A percentile compares a stretch with the other conserved stretches of the same genome.
Conservation (phyloP, 1,284 basidiomycete species). For the Coriolopsis trogii region DNA sequence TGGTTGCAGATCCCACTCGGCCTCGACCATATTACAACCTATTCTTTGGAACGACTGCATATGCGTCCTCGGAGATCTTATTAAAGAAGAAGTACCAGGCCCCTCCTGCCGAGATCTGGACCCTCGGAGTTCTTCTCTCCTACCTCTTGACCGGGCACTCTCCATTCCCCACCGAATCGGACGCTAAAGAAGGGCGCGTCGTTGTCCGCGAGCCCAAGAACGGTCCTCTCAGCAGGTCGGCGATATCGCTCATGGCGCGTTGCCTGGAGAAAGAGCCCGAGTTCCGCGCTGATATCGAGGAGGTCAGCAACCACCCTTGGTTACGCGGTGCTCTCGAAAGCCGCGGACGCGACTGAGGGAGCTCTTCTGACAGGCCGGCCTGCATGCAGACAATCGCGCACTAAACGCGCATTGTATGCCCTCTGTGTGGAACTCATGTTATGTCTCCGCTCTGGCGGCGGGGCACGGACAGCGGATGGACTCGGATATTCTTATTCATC, state of each 20-base stretch:
- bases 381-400: neutral
- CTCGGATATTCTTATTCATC: slow-evolving; percentile 16
- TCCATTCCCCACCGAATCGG: slow-evolving; percentile 77
- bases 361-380: neutral
- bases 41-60: slow-evolving; percentile 84
- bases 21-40: slow-evolving; percentile 71
- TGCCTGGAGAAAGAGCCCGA: slow-evolving; percentile 79
- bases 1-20: slow-evolving; percentile 68
- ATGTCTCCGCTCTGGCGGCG: slow-evolving; percentile 6
- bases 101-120: slow-evolving; percentile 88
- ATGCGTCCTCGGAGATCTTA: slow-evolving; percentile 82
- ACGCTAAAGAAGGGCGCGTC: slow-evolving; percentile 57
- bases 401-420: neutral
- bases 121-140: slow-evolving; percentile 86
- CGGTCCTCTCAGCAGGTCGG: slow-evolving; percentile 24
- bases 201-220: slow-evolving; percentile 32
- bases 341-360: slow-evolving; percentile 16
- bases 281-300: slow-evolving; percentile 66
- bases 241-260: slow-evolving; percentile 56
- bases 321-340: slow-evolving; percentile 43
- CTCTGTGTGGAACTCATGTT: neutral
- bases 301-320: slow-evolving; percentile 83
- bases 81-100: slow-evolving; percentile 75
- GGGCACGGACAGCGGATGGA: slow-evolving; percentile 10
- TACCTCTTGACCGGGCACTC: slow-evolving; percentile 87